A percentile compares a stretch with the other conserved stretches of the same genome.
Evolutionary conservation across 108 stramenopile species (phyloP).

Genomic region (Aurantiochytrium sp.): DNA sequence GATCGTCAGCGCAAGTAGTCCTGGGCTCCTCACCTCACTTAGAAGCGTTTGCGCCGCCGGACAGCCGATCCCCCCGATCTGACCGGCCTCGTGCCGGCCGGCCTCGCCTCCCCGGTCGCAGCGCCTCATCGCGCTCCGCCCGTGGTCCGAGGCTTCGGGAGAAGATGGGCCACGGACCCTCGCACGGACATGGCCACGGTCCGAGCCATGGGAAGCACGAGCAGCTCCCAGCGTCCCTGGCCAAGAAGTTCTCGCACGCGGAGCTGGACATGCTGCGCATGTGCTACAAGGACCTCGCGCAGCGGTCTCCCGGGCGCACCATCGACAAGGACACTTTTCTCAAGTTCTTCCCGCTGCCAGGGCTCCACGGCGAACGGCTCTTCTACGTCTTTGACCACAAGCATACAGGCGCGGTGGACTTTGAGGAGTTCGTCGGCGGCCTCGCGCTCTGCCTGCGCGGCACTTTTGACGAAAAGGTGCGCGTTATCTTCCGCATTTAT

Average conservation of each 20-base stretch:
- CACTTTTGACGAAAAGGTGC: conserved; percentile 50
- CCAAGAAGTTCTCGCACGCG: neutral
- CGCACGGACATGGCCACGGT: neutral
- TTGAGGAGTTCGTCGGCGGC: conserved; percentile 57
- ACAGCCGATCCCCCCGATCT: no score
- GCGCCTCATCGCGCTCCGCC: no score
- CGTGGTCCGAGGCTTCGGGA: no score
- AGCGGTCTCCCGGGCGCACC: conserved; percentile 42
- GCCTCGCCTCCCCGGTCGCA: no score
- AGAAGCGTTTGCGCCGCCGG: no score
- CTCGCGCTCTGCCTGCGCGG: conserved; percentile 50
- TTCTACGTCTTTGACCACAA: conserved; percentile 56
- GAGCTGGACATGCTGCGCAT: conserved; percentile 48
- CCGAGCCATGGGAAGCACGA: neutral
- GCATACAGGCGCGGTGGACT: conserved; percentile 44
- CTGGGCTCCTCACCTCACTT: no score
- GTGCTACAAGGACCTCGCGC: conserved; percentile 53
- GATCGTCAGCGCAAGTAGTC: no score
- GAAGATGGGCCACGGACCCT: neutral
- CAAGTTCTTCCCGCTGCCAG: conserved; percentile 56
- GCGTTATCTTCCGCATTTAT: conserved; percentile 47
- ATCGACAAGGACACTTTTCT: conserved; percentile 60
- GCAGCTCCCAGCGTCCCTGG: neutral
- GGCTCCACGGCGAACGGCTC: conserved; percentile 58
- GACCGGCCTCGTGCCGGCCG: no score